phyloP scores from a whole-genome alignment of 1,284 basidiomycete genomes.

The Caloboletus firmus region DNA sequence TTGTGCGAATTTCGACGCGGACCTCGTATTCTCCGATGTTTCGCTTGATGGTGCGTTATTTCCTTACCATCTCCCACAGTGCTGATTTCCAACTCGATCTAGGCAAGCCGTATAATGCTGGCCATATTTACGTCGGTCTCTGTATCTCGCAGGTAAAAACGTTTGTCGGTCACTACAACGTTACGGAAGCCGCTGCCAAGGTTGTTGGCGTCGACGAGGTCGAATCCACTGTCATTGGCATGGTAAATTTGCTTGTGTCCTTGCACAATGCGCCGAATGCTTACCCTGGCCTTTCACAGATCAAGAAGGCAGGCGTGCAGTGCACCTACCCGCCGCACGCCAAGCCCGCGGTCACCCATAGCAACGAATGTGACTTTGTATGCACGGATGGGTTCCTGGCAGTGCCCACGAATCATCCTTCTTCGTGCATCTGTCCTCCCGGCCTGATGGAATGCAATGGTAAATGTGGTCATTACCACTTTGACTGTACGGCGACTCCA shows the following conservation, averaged over 20 bases:
- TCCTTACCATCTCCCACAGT: too few species aligned
- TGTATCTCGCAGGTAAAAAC: slow-evolving; percentile 18
- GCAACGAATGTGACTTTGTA: slow-evolving; percentile 20
- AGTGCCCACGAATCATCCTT: slow-evolving; percentile 9
- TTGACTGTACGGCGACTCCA: slow-evolving; percentile 8
- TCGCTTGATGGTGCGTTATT: slow-evolving; percentile 6
- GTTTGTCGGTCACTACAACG: slow-evolving; percentile 13
- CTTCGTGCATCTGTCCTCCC: slow-evolving; percentile 23
- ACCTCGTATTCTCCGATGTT: slow-evolving; percentile 21
- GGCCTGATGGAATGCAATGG: slow-evolving; percentile 21
- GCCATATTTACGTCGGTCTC: slow-evolving; percentile 16
- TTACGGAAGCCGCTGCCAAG: slow-evolving; percentile 20
- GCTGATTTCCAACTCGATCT: not conserved
- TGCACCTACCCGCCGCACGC: slow-evolving; percentile 29
- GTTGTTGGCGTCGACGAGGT: slow-evolving; percentile 21
- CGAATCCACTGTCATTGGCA: slow-evolving; percentile 1
- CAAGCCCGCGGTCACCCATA: not conserved
- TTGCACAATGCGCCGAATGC: too few species aligned
- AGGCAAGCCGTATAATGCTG: slow-evolving; percentile 22
- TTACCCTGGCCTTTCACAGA: slow-evolving; percentile 6
- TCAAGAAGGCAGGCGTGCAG: slow-evolving; percentile 11
- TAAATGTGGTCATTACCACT: slow-evolving; percentile 14
- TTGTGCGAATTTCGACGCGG: slow-evolving; percentile 16
- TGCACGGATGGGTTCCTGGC: slow-evolving; percentile 23
- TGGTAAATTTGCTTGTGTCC: slow-evolving; percentile 9